phyloP scores from a whole-genome alignment of 2,329 filamentous ascomycete genomes.

The Aspergillus costaricaensis region DNA sequence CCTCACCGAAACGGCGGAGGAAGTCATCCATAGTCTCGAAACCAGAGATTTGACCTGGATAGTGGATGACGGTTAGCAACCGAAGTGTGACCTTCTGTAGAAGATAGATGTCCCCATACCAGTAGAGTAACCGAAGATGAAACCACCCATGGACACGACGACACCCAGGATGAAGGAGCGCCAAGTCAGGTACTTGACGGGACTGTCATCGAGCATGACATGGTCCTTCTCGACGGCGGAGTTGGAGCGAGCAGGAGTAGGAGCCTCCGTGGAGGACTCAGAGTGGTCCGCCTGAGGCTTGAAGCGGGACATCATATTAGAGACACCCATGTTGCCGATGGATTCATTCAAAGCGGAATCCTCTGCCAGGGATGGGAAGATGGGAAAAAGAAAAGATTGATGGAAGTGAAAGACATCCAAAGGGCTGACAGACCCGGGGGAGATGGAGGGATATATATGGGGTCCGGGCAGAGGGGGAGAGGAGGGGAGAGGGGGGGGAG shows the following conservation, averaged over 20 bases:
- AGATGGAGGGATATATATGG: constrained; percentile 28
- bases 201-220: constrained; percentile 42
- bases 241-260: constrained; percentile 36
- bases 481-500: constrained; percentile 7
- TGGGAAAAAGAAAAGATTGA: constrained; percentile 5
- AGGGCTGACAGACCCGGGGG: constrained; percentile 14
- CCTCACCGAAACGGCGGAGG: constrained; percentile 42
- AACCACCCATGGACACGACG: constrained; percentile 51
- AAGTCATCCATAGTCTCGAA: constrained; percentile 52
- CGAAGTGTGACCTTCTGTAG: neutral
- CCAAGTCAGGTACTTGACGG: constrained; percentile 46
- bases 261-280: constrained; percentile 26
- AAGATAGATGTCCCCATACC: constrained; percentile 28
- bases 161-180: constrained; percentile 47
- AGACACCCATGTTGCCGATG: constrained; percentile 31
- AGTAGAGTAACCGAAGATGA: constrained; percentile 50
- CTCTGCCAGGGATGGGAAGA: neutral
- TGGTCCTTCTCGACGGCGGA: constrained; percentile 38
- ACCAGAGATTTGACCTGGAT: constrained; percentile 47
- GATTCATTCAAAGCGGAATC: constrained; percentile 9
- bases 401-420: constrained; percentile 12
- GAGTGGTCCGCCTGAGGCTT: constrained; percentile 31
- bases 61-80: constrained; percentile 11
- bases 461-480: neutral
- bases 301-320: constrained; percentile 30